These are phyloP conservation scores for Dentiscutata heterogama DNA, from an alignment of 371 early-diverging fungal genomes.

Conservation along the genomic window DNA sequence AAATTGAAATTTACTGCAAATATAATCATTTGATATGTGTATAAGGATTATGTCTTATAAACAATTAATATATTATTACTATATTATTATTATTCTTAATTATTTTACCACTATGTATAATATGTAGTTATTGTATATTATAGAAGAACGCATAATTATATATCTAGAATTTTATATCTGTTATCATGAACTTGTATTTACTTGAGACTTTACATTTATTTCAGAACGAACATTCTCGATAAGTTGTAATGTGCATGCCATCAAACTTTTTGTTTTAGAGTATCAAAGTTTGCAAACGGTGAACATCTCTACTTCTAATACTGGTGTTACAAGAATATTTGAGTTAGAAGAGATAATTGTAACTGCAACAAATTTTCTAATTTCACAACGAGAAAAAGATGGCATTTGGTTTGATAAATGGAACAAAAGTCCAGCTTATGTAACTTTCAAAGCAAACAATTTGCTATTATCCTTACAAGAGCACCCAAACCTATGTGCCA, in stretches of 20 bases:
- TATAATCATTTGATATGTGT: too few relatives aligned
- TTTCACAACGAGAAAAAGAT: neutral
- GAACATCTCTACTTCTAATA: neutral
- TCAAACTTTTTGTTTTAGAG: neutral
- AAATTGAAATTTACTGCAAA: too few relatives aligned
- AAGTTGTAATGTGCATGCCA: conserved; percentile 2
- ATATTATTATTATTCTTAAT: too few relatives aligned
- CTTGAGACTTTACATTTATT: neutral
- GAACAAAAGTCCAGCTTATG: conserved; percentile 18
- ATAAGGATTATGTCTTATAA: too few relatives aligned
- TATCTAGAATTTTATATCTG: too few relatives aligned
- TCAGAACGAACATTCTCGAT: conserved; percentile 30
- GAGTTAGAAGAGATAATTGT: conserved; percentile 1
- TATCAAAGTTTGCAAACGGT: neutral
- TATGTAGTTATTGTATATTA: too few relatives aligned
- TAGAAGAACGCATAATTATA: too few relatives aligned
- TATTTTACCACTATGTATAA: too few relatives aligned
- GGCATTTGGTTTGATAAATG: conserved; percentile 26
- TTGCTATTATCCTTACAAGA: neutral
- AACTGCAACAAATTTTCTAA: neutral
- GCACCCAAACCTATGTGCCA: neutral
- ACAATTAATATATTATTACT: too few relatives aligned
- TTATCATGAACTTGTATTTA: too few relatives aligned
- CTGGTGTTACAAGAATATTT: neutral
- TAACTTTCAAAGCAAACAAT: conserved; percentile 5